Conservation (phyloP, 768 basidiomycete genomes). For the Trametes cingulata region DNA sequence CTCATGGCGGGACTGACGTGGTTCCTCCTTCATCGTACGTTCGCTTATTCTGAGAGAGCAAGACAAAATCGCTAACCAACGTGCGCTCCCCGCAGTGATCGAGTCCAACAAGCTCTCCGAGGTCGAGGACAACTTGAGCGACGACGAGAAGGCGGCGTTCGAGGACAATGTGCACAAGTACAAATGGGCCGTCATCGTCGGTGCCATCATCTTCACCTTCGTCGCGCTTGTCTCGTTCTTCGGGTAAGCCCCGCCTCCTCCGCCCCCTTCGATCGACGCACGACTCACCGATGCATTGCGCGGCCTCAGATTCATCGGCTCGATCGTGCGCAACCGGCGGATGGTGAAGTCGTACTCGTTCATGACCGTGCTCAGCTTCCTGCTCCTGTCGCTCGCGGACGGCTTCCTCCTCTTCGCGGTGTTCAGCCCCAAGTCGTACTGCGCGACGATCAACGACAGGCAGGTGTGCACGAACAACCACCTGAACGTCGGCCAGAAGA, state of each 20-base stretch:
- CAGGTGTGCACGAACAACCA: slow-evolving; percentile 14
- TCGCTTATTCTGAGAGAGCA: background rate
- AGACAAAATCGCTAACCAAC: background rate
- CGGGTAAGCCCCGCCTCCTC: slow-evolving; percentile 25
- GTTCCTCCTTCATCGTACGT: slow-evolving; percentile 25
- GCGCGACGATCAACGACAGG: slow-evolving; percentile 18
- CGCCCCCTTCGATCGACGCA: background rate
- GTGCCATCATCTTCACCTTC: slow-evolving; percentile 25
- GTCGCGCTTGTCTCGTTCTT: slow-evolving; percentile 28
- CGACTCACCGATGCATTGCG: background rate
- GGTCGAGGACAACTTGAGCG: background rate
- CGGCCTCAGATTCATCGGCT: slow-evolving; percentile 29
- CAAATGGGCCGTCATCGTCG: slow-evolving; percentile 24
- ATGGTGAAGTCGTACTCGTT: slow-evolving; percentile 31
- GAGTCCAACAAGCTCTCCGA: slow-evolving; percentile 8
- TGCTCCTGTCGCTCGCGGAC: slow-evolving; percentile 19
- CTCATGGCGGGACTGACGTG: slow-evolving; percentile 12
- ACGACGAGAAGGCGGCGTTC: slow-evolving; percentile 2
- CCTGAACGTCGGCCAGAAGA: slow-evolving; percentile 26
- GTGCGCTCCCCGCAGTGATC: slow-evolving; percentile 9
- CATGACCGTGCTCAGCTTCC: slow-evolving; percentile 27
- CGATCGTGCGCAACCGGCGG: slow-evolving; percentile 29
- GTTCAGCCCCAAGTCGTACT: slow-evolving; percentile 25
- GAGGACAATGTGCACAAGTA: slow-evolving; percentile 5
- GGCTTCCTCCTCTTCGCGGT: slow-evolving; percentile 28